phyloP scores from a whole-genome alignment of 345 rosid species.

The Eucalyptus shirleyi region DNA sequence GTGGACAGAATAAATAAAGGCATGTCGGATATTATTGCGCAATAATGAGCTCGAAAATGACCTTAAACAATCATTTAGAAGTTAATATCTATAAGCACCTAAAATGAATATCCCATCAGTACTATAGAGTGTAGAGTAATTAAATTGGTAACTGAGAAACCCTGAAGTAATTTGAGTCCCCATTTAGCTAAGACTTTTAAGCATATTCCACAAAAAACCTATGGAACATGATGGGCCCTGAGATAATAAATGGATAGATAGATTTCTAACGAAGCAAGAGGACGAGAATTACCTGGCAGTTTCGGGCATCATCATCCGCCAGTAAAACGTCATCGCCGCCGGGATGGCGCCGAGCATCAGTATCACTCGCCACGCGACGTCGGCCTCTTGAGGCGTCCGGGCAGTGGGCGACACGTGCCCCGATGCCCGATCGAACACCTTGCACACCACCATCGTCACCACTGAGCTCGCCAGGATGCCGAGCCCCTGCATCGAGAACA shows the following conservation, averaged over 20 bases:
- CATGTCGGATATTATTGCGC: not conserved
- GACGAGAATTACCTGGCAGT: slow-evolving; percentile 39
- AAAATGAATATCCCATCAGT: not conserved
- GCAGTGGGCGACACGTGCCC: not conserved
- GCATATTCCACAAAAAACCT: not conserved
- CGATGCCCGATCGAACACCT: slow-evolving; percentile 8
- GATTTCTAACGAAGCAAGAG: not conserved
- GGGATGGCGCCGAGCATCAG: slow-evolving; percentile 62
- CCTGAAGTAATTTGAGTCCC: not conserved
- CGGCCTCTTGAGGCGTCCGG: slow-evolving; percentile 31
- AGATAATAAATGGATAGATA: not conserved
- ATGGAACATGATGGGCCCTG: not conserved
- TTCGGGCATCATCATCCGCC: slow-evolving; percentile 82
- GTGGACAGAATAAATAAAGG: not conserved
- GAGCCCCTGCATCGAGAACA: slow-evolving; percentile 60
- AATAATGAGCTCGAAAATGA: not conserved
- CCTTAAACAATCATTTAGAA: not conserved
- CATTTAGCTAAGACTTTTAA: slow-evolving; percentile 33
- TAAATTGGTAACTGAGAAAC: not conserved
- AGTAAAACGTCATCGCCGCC: slow-evolving; percentile 55
- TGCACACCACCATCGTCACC: slow-evolving; percentile 35
- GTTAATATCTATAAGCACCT: not conserved
- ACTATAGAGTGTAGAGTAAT: not conserved
- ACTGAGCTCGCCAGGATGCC: slow-evolving; percentile 43
- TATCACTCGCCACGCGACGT: slow-evolving; percentile 57